These are phyloP conservation scores for Lichtheimia ornata DNA, from an alignment of 371 early-diverging fungal genomes.

Conservation along the genomic window DNA sequence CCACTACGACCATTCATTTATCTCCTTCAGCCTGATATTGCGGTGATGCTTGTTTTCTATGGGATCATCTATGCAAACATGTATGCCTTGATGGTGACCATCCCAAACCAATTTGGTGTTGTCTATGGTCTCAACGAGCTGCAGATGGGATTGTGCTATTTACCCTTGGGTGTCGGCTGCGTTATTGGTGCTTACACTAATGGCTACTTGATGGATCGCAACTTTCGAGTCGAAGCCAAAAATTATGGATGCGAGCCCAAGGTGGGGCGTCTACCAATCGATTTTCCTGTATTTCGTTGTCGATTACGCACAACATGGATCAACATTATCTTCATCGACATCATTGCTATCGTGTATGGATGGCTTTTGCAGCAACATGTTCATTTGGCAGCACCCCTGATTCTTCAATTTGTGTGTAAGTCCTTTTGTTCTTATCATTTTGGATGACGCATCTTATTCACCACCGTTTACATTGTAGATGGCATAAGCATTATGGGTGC, in stretches of 20 bases:
- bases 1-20: conserved; percentile 15
- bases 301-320: conserved; percentile 15
- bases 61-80: conserved; percentile 14
- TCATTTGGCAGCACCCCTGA: conserved; percentile 10
- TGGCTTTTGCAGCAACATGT: conserved; percentile 7
- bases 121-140: conserved; percentile 17
- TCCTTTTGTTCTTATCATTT: background rate
- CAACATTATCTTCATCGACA: conserved; percentile 3
- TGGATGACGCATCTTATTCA: background rate
- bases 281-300: conserved; percentile 19
- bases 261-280: background rate
- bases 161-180: conserved; percentile 15
- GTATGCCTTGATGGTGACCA: conserved; percentile 13
- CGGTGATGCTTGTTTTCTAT: conserved; percentile 9
- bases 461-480: background rate
- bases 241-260: conserved; percentile 5
- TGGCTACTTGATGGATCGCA: conserved; percentile 19
- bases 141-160: conserved; percentile 21
- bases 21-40: conserved; percentile 18
- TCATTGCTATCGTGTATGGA: conserved; percentile 15
- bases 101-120: conserved; percentile 13
- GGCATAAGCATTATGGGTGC: background rate
- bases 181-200: conserved; percentile 13
- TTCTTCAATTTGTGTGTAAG: conserved; percentile 20
- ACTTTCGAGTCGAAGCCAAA: conserved; percentile 8